Percentiles rank a stretch among this genome's conserved stretches.
Evolutionary conservation across 352 stramenopile species (phyloP).

Genomic region (Phytophthora ramorum): DNA sequence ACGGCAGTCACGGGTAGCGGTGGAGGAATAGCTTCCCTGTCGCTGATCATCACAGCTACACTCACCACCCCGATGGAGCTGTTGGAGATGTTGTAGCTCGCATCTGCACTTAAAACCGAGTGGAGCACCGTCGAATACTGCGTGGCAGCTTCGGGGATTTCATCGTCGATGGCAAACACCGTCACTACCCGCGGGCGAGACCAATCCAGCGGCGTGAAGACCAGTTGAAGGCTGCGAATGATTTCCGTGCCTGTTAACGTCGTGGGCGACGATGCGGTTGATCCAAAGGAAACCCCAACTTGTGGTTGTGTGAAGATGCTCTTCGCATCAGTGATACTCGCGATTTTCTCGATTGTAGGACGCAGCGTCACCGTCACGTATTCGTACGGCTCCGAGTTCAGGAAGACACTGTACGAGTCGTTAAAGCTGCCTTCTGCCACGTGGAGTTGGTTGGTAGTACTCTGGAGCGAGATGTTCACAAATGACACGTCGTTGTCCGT

Average conservation of each 20-base stretch:
- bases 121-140: conserved; percentile 67
- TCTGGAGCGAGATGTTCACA: conserved; percentile 64
- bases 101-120: conserved; percentile 50
- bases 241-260: conserved; percentile 12
- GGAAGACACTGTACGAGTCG: conserved; percentile 66
- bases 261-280: conserved; percentile 25
- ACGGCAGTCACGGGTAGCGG: conserved; percentile 52
- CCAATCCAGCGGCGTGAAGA: conserved; percentile 81
- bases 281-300: conserved; percentile 32
- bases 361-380: conserved; percentile 55
- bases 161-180: conserved; percentile 70
- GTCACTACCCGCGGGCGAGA: conserved; percentile 42
- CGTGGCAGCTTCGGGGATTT: conserved; percentile 61
- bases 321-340: conserved; percentile 39
- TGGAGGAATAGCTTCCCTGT: conserved; percentile 67
- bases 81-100: conserved; percentile 72
- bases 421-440: conserved; percentile 83
- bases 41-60: conserved; percentile 64
- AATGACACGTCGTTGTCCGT: conserved; percentile 71
- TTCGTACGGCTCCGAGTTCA: conserved; percentile 73
- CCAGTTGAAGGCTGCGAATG: conserved; percentile 42
- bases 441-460: conserved; percentile 43
- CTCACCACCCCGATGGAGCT: conserved; percentile 46
- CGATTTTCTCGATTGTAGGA: conserved; percentile 52
- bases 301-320: conserved; percentile 37